These are phyloP conservation scores for Triangularia verruculosa DNA, from an alignment of 2,329 filamentous ascomycete genomes.

Conservation along the genomic window DNA sequence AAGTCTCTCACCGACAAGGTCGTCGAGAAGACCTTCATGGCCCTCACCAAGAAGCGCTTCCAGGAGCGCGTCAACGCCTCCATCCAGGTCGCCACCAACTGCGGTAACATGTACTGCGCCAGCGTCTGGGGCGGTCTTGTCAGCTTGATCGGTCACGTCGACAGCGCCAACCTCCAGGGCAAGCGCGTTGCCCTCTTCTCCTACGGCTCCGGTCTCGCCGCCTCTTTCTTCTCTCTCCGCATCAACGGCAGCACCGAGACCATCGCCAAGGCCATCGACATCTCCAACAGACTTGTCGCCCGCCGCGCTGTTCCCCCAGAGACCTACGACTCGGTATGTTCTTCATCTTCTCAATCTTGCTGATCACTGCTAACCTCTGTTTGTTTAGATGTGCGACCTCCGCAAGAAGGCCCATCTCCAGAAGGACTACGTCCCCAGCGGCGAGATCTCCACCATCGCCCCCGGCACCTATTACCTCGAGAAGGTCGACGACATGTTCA, in stretches of 20 bases:
- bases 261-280: conserved; percentile 66
- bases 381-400: conserved; percentile 64
- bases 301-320: conserved; percentile 66
- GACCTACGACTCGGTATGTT: conserved; percentile 69
- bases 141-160: conserved; percentile 63
- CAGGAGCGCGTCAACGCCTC: conserved; percentile 71
- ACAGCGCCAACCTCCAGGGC: conserved; percentile 61
- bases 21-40: conserved; percentile 85
- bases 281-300: conserved; percentile 64
- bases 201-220: conserved; percentile 72
- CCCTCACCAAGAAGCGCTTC: conserved; percentile 78
- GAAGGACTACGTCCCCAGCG: conserved; percentile 72
- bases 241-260: conserved; percentile 66
- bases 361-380: conserved; percentile 12
- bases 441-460: conserved; percentile 62
- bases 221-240: conserved; percentile 72
- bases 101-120: conserved; percentile 66
- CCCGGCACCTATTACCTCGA: conserved; percentile 74
- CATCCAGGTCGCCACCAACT: conserved; percentile 74
- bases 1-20: conserved; percentile 77
- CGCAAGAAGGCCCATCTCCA: conserved; percentile 80
- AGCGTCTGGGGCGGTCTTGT: conserved; percentile 76
- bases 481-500: conserved; percentile 82
- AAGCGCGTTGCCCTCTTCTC: conserved; percentile 76
- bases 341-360: background rate